Evolutionary conservation across 2,329 filamentous ascomycete species (phyloP), one percentile per base, ranked within the genome.

Genomic region (Xylariaceae sp.): DNA sequence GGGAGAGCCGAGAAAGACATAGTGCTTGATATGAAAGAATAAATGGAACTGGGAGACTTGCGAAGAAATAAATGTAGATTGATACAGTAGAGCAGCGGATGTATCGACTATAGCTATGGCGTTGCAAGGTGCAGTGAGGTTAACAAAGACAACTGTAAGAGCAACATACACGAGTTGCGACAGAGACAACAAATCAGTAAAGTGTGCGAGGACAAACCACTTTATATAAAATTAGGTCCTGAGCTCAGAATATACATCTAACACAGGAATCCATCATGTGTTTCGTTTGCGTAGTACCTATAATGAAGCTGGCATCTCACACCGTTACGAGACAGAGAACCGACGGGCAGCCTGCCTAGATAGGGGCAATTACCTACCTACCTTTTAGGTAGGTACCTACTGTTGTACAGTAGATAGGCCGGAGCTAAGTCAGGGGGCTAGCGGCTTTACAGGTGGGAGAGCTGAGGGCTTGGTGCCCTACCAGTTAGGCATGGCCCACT

Each of bases 1-100:
- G 81, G 79, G 39, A 81, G 74, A 23, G 71, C 59, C 14, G 69
- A 65, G 52, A 73, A 64, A 44, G 70, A 67, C 77, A 79, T 79
- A 49, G 12, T 53, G 39, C 14, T 11, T 49, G 29, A 52, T 12
- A 14, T 14, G n/a, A 17, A 53, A 64, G 31, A 41, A n/a, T 40
- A 34, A 37, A 33, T 8, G 11, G 34, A 14, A 29, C 16, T 21
- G n/a, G 31, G n/a, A 5, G 21, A 24, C 16, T 19, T 23, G 6
- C 17, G 14, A 50, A 21, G 37, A 24, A 48, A 1, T 19, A 53
- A 26, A 16, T 3, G 9, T 14, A 16, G 6, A 36, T 6, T 12
- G 17, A 9, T 19, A 16, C 31, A 14, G 11, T 29, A 11, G 11
- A 36, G 33, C 5, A 36, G 4, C 4, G 9, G 4, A 14, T 4